phyloP scores from a whole-genome alignment of 306 rosid species.

The Erythrophleum fordii region DNA sequence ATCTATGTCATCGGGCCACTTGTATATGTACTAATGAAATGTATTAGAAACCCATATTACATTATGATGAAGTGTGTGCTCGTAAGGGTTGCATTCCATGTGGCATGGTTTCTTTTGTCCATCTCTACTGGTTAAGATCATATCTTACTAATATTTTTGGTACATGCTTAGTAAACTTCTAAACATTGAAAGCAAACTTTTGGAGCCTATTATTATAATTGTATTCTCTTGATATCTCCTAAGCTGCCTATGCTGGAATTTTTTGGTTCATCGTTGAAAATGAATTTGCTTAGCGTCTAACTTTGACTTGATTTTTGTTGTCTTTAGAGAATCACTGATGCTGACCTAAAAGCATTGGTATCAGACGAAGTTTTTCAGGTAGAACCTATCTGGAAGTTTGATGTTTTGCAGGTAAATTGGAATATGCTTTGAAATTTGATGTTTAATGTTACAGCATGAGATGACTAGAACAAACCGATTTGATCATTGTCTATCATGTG shows the following conservation, averaged over 20 bases:
- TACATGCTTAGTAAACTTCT: too few relatives aligned
- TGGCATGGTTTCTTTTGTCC: not conserved
- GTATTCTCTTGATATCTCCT: not conserved
- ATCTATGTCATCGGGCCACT: too few relatives aligned
- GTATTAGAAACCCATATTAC: not conserved
- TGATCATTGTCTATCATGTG: not conserved
- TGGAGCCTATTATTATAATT: not conserved
- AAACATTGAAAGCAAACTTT: not conserved
- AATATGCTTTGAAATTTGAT: conserved; percentile 34
- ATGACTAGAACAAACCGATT: conserved; percentile 11
- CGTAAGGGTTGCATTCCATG: not conserved
- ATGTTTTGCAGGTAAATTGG: conserved; percentile 76
- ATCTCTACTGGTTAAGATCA: not conserved
- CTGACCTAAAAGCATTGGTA: conserved; percentile 91
- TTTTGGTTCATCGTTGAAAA: not conserved
- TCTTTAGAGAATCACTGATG: conserved; percentile 80
- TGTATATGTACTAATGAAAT: not conserved
- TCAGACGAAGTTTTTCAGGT: conserved; percentile 95
- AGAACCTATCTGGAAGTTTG: conserved; percentile 82
- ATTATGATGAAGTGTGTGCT: not conserved
- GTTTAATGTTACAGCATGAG: not conserved
- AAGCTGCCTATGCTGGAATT: not conserved
- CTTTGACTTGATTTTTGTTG: not conserved
- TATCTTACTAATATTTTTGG: not conserved
- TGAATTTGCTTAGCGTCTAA: not conserved